Evolutionary conservation across 495 filamentous ascomycete genomes (phyloP), one percentile per base, ranked within the genome.

Genomic region (Chaetomium cochliodes): DNA sequence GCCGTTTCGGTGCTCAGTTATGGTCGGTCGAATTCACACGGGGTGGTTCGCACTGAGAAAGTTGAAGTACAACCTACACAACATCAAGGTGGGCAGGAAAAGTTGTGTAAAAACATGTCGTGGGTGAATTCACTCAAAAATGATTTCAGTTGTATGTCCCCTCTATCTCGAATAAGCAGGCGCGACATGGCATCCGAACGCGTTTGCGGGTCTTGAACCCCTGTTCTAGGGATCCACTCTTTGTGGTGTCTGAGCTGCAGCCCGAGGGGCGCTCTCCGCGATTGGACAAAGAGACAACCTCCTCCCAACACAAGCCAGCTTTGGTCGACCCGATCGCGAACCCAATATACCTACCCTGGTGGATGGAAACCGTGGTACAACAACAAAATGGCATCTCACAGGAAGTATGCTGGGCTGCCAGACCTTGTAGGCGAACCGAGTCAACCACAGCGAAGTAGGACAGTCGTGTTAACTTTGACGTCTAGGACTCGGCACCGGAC

Each of bases 401-500:
- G 81, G 64, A 96, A 96, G 80, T 96, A 96, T 74, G 91, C 90
- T 58, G 89, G 85, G 62, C 82, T 96, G 63, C 91, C 91, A 63
- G 92, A 96, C 73, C 76, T 96, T 71, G 91, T 94, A 80, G 69
- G 82, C 26, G 63, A 30, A 8, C 41, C 18, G 57, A 74, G 58
- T 75, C 60, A 57, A 50, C 23, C 51, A 54, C 33, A 37, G 3
- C 33, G 41, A 65, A 37, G 20, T 47, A 55, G 5, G 1, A 22
- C 47, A 37, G 20, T 20, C 18, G 22, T 8, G 50, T 55, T 68
- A 61, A 71, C 69, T 53, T 42, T 55, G 5, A 5, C 2, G 12
- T 12, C 44, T 65, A 94, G 92, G 93, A 97, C 73, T 87, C 86
- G 26, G 91, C 92, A 26, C 93, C 92, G 74, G 93, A 96, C 72